Evolutionary conservation across 116 monocot genomes (phyloP).

Genomic region (Iris pallida): DNA sequence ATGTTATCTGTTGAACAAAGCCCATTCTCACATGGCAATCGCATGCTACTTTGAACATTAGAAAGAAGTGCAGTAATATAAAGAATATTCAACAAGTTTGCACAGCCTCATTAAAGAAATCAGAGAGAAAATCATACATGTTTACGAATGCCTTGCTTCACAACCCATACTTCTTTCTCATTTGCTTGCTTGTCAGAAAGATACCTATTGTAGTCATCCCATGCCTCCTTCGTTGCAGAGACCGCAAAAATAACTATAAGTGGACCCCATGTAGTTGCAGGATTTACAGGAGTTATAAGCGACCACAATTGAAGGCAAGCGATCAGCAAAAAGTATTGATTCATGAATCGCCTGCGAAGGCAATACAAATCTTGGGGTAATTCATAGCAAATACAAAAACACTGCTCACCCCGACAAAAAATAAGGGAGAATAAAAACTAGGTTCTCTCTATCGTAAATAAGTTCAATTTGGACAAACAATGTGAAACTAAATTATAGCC

Average conservation of each 20-base stretch:
- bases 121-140: slow-evolving; percentile 41
- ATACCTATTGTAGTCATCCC: slow-evolving; percentile 99
- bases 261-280: slow-evolving; percentile 98
- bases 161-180: slow-evolving; percentile 88
- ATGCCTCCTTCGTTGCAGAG: slow-evolving; percentile 94
- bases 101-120: background rate
- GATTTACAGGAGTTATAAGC: slow-evolving; percentile 95
- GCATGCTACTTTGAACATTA: background rate
- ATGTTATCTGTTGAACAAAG: background rate
- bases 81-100: background rate
- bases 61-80: background rate
- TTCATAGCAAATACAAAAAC: background rate
- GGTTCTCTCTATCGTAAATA: too few relatives aligned
- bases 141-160: slow-evolving; percentile 62
- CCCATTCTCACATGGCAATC: too few relatives aligned
- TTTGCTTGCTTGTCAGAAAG: slow-evolving; percentile 91
- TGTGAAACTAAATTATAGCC: too few relatives aligned
- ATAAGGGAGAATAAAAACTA: too few relatives aligned
- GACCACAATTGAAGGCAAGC: slow-evolving; percentile 97
- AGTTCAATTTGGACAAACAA: too few relatives aligned
- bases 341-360: slow-evolving; percentile 95
- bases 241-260: slow-evolving; percentile 90
- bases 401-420: too few relatives aligned
- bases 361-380: too few relatives aligned
- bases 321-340: slow-evolving; percentile 94